Evolutionary conservation across 192 early-diverging fungal genomes (phyloP).

Genomic region (Haplosporangium gracile): DNA sequence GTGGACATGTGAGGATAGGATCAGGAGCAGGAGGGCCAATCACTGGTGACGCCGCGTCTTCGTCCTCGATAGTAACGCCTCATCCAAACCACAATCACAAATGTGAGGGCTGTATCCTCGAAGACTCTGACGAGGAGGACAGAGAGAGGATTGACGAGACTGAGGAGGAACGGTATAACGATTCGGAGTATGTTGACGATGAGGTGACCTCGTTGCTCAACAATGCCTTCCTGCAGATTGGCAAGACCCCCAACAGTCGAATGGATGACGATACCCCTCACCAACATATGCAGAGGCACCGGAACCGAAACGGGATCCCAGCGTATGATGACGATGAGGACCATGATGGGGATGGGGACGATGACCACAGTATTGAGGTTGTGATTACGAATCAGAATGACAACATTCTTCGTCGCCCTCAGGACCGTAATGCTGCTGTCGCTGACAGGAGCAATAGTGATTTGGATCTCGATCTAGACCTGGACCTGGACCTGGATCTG

Average conservation of each 20-base stretch:
- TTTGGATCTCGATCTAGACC: slow-evolving; percentile 12
- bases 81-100: not conserved
- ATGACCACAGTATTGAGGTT: slow-evolving; percentile 41
- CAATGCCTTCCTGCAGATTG: slow-evolving; percentile 48
- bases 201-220: slow-evolving; percentile 43
- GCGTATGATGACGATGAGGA: slow-evolving; percentile 3
- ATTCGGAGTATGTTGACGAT: slow-evolving; percentile 52
- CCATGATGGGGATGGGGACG: not conserved
- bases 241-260: slow-evolving; percentile 40
- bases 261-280: slow-evolving; percentile 28
- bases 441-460: not conserved
- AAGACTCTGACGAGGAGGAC: not conserved
- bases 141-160: slow-evolving; percentile 24
- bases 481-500: no score
- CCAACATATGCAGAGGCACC: not conserved
- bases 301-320: not conserved
- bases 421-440: not conserved
- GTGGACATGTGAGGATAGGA: not conserved
- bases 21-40: not conserved
- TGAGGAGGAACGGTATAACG: slow-evolving; percentile 42
- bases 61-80: not conserved
- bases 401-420: slow-evolving; percentile 27
- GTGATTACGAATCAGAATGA: slow-evolving; percentile 46
- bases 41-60: not conserved
- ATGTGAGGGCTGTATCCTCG: not conserved